Conservation (phyloP, 73 alveolate species). For the Paramecium primaurelia region DNA sequence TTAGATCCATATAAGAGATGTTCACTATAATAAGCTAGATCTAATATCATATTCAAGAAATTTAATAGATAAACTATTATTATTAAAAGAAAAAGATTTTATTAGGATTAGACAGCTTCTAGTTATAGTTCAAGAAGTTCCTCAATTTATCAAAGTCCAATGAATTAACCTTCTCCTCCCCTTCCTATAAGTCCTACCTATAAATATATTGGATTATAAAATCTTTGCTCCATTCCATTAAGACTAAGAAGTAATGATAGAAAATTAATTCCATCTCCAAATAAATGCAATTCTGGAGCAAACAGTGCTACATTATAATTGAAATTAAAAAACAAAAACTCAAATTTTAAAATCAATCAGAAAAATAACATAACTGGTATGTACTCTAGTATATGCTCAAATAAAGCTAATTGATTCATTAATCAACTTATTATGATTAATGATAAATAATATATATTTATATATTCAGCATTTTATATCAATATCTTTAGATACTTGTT, state of each 20-base stretch:
- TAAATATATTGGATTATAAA: neutral
- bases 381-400: neutral
- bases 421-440: slow-evolving; percentile 8
- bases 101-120: neutral
- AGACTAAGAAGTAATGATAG: neutral
- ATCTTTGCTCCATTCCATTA: neutral
- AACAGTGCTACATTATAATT: neutral
- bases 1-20: neutral
- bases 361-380: neutral
- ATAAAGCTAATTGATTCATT: neutral
- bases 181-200: neutral
- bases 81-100: neutral
- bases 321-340: neutral
- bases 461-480: neutral
- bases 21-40: neutral
- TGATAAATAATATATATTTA: neutral
- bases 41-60: neutral
- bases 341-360: neutral
- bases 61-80: neutral
- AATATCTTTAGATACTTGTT: neutral
- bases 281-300: neutral
- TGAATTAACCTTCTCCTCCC: neutral
- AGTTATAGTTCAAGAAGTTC: neutral
- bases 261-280: neutral
- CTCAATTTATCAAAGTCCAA: neutral